Evolutionary conservation across 495 filamentous ascomycete species (phyloP).

Genomic region (Trichoderma parareesei): DNA sequence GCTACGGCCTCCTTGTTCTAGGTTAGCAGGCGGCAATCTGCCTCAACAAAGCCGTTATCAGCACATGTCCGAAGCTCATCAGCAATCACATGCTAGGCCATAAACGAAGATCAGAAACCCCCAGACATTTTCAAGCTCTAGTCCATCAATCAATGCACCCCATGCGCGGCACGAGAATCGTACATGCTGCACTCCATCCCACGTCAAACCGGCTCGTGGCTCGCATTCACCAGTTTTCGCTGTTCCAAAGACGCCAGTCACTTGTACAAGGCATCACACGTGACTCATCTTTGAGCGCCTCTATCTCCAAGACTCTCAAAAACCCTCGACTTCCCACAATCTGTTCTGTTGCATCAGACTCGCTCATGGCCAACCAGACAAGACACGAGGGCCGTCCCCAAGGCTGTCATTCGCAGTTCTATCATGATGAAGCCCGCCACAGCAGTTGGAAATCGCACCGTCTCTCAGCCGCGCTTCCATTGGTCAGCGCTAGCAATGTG

Average conservation of each 20-base stretch:
- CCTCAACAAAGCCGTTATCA: neutral
- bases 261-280: neutral
- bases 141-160: neutral
- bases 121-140: neutral
- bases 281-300: neutral
- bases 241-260: neutral
- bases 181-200: conserved; percentile 6
- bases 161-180: conserved; percentile 6
- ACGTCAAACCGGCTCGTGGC: neutral
- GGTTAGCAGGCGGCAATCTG: neutral
- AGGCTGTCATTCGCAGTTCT: neutral
- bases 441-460: neutral
- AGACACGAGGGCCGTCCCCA: neutral
- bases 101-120: neutral
- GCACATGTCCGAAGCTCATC: neutral
- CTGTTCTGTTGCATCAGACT: neutral
- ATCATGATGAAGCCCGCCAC: neutral
- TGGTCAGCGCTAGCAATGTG: conserved; percentile 2
- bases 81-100: no score
- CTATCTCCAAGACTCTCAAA: neutral
- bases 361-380: neutral
- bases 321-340: neutral
- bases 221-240: neutral
- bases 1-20: no score
- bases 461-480: neutral